A percentile compares a stretch with the other conserved stretches of the same genome.
These are phyloP conservation scores for Suillus bovinus DNA, from an alignment of 768 basidiomycete species.

Conservation along the genomic window DNA sequence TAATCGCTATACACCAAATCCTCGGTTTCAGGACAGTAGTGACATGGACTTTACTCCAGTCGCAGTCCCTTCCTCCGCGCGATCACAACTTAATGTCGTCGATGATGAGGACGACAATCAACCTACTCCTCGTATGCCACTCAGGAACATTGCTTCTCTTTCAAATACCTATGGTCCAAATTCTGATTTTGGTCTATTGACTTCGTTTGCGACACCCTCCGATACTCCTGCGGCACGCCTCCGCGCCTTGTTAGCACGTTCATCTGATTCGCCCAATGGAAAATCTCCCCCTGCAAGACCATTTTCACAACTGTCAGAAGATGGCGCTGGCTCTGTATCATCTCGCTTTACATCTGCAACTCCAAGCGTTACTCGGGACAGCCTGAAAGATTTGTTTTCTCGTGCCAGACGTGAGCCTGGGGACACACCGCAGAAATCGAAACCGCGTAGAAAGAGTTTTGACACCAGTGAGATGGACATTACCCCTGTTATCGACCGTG, in stretches of 20 bases:
- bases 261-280: constrained; percentile 41
- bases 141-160: constrained; percentile 20
- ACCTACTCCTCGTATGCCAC: constrained; percentile 31
- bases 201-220: constrained; percentile 17
- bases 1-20: constrained; percentile 21
- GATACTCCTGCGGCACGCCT: constrained; percentile 62
- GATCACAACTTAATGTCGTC: constrained; percentile 12
- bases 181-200: constrained; percentile 11
- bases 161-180: constrained; percentile 11
- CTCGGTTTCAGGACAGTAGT: constrained; percentile 12
- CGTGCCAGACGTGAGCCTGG: constrained; percentile 63
- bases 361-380: constrained; percentile 55
- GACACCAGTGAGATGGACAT: constrained; percentile 61
- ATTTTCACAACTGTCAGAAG: constrained; percentile 30
- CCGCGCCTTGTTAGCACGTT: constrained; percentile 58
- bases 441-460: constrained; percentile 56
- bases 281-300: constrained; percentile 26
- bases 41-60: constrained; percentile 23
- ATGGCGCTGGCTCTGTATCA: constrained; percentile 18
- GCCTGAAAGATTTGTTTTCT: constrained; percentile 66
- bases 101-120: constrained; percentile 31
- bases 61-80: constrained; percentile 20
- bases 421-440: constrained; percentile 58
- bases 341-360: constrained; percentile 27
- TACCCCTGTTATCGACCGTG: constrained; percentile 45